Evolutionary conservation across 2,329 filamentous ascomycete genomes (phyloP).

Genomic region (Thielaviopsis musarum): DNA sequence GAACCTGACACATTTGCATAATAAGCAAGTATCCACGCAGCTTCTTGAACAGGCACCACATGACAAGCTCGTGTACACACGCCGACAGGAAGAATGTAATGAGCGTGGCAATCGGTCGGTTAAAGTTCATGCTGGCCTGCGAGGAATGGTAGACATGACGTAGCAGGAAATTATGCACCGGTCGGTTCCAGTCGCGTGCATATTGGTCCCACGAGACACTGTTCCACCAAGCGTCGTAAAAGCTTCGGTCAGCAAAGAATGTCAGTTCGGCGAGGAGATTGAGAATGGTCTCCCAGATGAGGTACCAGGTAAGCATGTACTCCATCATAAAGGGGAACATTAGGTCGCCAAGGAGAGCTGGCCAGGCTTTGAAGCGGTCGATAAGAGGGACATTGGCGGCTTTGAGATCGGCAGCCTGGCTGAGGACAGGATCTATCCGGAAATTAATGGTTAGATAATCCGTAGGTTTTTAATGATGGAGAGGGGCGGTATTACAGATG

Average conservation of each 20-base stretch:
- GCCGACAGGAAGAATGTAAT: constrained; percentile 60
- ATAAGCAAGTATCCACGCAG: constrained; percentile 55
- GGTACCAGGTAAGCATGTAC: constrained; percentile 62
- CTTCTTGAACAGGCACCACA: constrained; percentile 69
- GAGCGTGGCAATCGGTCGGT: constrained; percentile 53
- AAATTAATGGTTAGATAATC: constrained; percentile 8
- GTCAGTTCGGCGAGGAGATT: constrained; percentile 66
- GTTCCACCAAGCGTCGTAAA: constrained; percentile 52
- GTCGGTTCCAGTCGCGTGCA: constrained; percentile 61
- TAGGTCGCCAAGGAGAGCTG: constrained; percentile 58
- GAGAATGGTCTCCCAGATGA: constrained; percentile 62
- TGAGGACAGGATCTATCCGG: constrained; percentile 44
- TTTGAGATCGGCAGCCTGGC: constrained; percentile 49
- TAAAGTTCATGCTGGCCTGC: constrained; percentile 55
- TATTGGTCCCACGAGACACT: constrained; percentile 57
- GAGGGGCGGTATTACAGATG: constrained; percentile 32
- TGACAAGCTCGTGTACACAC: constrained; percentile 57
- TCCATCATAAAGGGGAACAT: constrained; percentile 68
- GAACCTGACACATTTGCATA: constrained; percentile 60
- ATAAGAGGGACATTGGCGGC: constrained; percentile 43
- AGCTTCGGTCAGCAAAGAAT: constrained; percentile 59
- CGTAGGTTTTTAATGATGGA: background rate
- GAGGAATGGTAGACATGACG: constrained; percentile 66
- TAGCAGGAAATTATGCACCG: constrained; percentile 61
- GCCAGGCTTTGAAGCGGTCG: constrained; percentile 49